Conservation (phyloP, 177 flowering plant genomes). For the Telopea speciosissima region DNA sequence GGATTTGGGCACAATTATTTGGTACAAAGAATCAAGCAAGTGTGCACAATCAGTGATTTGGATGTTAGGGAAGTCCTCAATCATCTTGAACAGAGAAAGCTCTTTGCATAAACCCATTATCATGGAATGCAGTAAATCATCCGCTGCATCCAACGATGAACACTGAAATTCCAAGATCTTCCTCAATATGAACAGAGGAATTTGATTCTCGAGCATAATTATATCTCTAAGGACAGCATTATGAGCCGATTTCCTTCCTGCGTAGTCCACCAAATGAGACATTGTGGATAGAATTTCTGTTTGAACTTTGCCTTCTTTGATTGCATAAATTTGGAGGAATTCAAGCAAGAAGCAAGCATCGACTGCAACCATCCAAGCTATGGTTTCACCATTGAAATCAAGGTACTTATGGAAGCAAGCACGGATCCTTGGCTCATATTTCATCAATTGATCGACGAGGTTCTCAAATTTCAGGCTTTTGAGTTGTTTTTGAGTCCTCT, state of each 20-base stretch:
- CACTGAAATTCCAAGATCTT: slow-evolving; percentile 21
- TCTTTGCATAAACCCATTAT: slow-evolving; percentile 26
- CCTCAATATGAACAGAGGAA: slow-evolving; percentile 34
- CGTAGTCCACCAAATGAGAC: slow-evolving; percentile 23
- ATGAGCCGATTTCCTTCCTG: slow-evolving; percentile 26
- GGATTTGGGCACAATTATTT: slow-evolving; percentile 15
- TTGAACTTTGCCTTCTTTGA: slow-evolving; percentile 8
- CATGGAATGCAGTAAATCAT: slow-evolving; percentile 24
- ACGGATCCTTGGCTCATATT: slow-evolving; percentile 25
- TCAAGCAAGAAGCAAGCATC: slow-evolving; percentile 48
- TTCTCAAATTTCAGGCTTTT: slow-evolving; percentile 12
- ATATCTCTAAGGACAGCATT: slow-evolving; percentile 33
- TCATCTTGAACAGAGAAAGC: slow-evolving; percentile 30
- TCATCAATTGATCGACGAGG: slow-evolving; percentile 17
- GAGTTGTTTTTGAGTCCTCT: slow-evolving; percentile 20
- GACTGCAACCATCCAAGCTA: slow-evolving; percentile 52
- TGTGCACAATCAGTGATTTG: slow-evolving; percentile 16
- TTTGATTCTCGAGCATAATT: slow-evolving; percentile 47
- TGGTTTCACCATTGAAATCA: slow-evolving; percentile 33
- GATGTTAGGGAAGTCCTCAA: not conserved
- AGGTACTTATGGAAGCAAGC: slow-evolving; percentile 39
- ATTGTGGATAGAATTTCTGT: slow-evolving; percentile 18
- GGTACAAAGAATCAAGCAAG: slow-evolving; percentile 32
- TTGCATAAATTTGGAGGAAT: slow-evolving; percentile 26
- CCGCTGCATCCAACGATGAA: slow-evolving; percentile 17